Conservation (phyloP, 202 grass and related monocot genomes). For the Setaria viridis region DNA sequence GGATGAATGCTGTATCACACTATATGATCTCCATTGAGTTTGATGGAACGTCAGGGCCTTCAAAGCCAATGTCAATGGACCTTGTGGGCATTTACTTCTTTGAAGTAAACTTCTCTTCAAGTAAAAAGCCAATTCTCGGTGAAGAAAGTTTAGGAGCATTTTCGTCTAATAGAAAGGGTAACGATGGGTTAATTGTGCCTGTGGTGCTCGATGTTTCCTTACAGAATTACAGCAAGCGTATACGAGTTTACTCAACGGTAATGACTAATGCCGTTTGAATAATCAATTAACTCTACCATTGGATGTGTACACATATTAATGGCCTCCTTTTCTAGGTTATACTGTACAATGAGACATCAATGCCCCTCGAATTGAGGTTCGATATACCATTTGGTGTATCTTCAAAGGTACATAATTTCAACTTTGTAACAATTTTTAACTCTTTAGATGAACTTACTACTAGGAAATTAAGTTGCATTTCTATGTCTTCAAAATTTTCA, state of each 20-base stretch:
- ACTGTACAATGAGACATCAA: constrained; percentile 89
- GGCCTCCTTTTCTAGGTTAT: constrained; percentile 70
- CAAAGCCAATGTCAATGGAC: constrained; percentile 95
- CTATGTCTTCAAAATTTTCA: constrained; percentile 6
- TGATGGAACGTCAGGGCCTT: constrained; percentile 78
- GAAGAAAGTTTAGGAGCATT: constrained; percentile 62
- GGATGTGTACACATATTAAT: constrained; percentile 32
- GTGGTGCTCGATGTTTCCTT: constrained; percentile 97
- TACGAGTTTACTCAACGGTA: constrained; percentile 93
- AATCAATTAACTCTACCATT: constrained; percentile 36
- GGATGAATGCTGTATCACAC: constrained; percentile 77
- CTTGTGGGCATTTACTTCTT: constrained; percentile 93
- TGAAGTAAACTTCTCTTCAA: constrained; percentile 91
- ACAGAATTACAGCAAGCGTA: constrained; percentile 93
- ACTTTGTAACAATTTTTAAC: constrained; percentile 21
- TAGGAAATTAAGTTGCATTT: not conserved
- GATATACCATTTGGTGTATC: constrained; percentile 96
- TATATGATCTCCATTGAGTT: constrained; percentile 98
- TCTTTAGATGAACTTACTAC: constrained; percentile 22
- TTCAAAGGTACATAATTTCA: constrained; percentile 68
- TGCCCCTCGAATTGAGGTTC: constrained; percentile 86
- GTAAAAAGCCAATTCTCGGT: constrained; percentile 55
- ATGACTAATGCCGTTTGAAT: constrained; percentile 58
- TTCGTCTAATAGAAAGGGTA: constrained; percentile 49
- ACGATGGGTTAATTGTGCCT: constrained; percentile 77